A percentile compares a stretch with the other conserved stretches of the same genome.
These are phyloP conservation scores for Lasiodiplodia citricola DNA, from an alignment of 2,329 filamentous ascomycete species.

Conservation along the genomic window DNA sequence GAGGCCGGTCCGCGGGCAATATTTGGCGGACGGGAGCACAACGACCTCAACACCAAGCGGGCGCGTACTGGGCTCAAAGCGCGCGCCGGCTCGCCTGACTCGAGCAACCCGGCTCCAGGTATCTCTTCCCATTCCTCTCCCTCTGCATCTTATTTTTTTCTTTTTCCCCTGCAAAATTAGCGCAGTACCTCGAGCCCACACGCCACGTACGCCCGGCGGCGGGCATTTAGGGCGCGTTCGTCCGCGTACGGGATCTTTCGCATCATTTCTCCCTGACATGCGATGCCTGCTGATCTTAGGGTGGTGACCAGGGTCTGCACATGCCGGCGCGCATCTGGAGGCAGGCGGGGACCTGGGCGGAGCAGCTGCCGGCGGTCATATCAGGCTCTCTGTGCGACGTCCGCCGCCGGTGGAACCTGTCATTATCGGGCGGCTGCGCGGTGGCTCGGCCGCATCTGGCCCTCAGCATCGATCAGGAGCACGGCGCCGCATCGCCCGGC, in stretches of 20 bases:
- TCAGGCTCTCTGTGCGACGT: slow-evolving; percentile 17
- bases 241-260: slow-evolving; percentile 5
- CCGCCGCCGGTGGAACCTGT: slow-evolving; percentile 22
- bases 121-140: background rate
- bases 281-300: slow-evolving; percentile 23
- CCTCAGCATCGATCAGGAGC: slow-evolving; percentile 27
- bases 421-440: slow-evolving; percentile 23
- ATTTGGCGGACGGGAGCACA: slow-evolving; percentile 3
- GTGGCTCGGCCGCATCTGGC: slow-evolving; percentile 26
- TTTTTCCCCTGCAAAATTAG: background rate
- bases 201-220: background rate
- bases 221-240: background rate
- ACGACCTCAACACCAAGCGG: slow-evolving; percentile 5
- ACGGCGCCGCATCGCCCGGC: slow-evolving; percentile 4
- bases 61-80: background rate
- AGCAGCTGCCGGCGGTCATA: slow-evolving; percentile 21
- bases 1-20: slow-evolving; percentile 3
- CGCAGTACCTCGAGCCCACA: background rate
- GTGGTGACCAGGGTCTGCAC: slow-evolving; percentile 24
- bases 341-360: slow-evolving; percentile 8
- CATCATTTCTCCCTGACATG: slow-evolving; percentile 26
- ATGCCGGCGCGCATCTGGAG: slow-evolving; percentile 20
- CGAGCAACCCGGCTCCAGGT: background rate
- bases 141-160: background rate
- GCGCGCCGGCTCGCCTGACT: background rate